Conservation (phyloP, 176 grass and related monocot species). For the Avena sativa region DNA sequence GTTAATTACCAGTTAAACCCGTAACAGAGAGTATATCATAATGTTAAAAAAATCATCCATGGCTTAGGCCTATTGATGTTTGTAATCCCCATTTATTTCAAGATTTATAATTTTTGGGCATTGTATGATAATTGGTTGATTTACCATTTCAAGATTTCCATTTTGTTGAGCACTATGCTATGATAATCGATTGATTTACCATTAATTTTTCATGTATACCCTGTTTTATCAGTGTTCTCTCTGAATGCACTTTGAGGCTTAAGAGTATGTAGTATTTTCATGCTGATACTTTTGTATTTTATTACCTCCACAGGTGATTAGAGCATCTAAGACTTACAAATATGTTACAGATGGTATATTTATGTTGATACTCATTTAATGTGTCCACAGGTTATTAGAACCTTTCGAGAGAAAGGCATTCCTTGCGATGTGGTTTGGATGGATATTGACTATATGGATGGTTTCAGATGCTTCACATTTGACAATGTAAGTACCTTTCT, state of each 20-base stretch:
- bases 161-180: background rate
- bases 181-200: background rate
- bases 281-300: background rate
- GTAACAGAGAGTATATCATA: background rate
- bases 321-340: conserved; percentile 8
- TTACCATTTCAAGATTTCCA: background rate
- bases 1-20: background rate
- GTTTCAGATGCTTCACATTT: conserved; percentile 94
- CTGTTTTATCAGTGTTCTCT: background rate
- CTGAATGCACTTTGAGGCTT: conserved; percentile 16
- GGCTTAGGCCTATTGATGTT: conserved; percentile 21
- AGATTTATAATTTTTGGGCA: background rate
- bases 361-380: conserved; percentile 34
- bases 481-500: conserved; percentile 63
- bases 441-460: conserved; percentile 99
- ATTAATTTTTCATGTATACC: background rate
- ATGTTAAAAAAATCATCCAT: background rate
- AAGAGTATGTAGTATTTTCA: conserved; percentile 7
- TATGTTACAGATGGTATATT: conserved; percentile 26
- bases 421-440: conserved; percentile 99
- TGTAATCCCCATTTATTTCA: background rate
- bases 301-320: background rate
- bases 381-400: conserved; percentile 70
- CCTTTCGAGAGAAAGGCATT: conserved; percentile 88
- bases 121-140: background rate